Conservation (phyloP, 2,329 filamentous ascomycete species). For the Colletotrichum spinosum region DNA sequence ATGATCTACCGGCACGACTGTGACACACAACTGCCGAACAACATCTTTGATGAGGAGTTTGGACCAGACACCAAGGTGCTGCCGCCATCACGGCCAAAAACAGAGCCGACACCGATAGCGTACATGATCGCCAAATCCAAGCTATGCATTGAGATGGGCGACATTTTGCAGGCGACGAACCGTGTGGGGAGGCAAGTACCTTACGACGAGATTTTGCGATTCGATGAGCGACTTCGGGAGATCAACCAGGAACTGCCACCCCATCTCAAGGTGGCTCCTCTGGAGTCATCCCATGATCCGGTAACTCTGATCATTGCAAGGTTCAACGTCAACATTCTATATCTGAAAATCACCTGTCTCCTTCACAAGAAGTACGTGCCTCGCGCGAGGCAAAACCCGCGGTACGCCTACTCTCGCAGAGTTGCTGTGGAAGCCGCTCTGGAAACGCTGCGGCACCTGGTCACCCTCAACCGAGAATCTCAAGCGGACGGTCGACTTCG, state of each 20-base stretch:
- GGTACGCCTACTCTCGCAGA: constrained; percentile 86
- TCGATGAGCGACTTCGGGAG: constrained; percentile 71
- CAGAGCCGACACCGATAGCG: constrained; percentile 79
- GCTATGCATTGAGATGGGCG: constrained; percentile 76
- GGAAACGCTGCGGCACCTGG: constrained; percentile 82
- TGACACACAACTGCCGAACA: constrained; percentile 80
- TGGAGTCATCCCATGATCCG: constrained; percentile 83
- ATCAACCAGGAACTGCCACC: constrained; percentile 78
- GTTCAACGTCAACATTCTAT: constrained; percentile 85
- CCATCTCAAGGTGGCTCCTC: constrained; percentile 79
- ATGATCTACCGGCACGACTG: constrained; percentile 82
- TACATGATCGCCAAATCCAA: constrained; percentile 83
- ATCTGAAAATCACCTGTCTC: constrained; percentile 88
- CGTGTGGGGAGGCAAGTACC: constrained; percentile 65
- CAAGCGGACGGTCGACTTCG: constrained; percentile 78
- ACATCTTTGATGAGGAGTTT: constrained; percentile 86
- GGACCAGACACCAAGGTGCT: constrained; percentile 74
- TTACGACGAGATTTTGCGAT: constrained; percentile 74
- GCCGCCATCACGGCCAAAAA: constrained; percentile 74
- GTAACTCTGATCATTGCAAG: constrained; percentile 88
- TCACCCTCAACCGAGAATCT: constrained; percentile 79
- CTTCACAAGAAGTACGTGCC: constrained; percentile 89
- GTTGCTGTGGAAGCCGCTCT: constrained; percentile 89
- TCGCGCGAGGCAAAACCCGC: constrained; percentile 80
- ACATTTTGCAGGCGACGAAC: constrained; percentile 75